Conservation (phyloP, 768 basidiomycete species). For the Mycena albidolilacea region DNA sequence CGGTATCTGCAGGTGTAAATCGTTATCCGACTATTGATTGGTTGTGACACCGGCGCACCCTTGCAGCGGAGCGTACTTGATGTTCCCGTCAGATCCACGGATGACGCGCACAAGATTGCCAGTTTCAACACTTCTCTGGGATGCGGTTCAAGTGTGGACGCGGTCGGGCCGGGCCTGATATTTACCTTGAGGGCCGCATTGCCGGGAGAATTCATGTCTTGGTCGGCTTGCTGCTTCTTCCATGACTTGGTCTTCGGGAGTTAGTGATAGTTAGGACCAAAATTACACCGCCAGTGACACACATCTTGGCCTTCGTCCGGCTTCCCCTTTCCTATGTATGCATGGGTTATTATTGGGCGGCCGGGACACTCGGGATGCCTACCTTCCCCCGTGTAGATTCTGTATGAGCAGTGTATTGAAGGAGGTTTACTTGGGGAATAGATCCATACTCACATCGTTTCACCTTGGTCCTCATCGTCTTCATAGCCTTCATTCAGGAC, state of each 20-base stretch:
- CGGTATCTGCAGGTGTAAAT: conserved; percentile 26
- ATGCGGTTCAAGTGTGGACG: not conserved
- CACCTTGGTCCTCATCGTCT: conserved; percentile 36
- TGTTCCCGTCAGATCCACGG: conserved; percentile 32
- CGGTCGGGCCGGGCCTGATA: not conserved
- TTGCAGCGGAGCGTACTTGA: conserved; percentile 20
- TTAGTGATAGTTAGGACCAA: not conserved
- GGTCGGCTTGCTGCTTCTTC: conserved; percentile 28
- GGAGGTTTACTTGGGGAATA: not conserved
- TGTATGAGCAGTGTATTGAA: not conserved
- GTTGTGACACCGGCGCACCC: conserved; percentile 19
- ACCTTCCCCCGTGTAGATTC: conserved; percentile 41
- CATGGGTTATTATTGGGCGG: not conserved
- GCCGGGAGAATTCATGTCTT: conserved; percentile 26
- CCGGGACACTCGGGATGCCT: not conserved
- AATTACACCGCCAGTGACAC: not conserved
- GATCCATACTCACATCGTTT: conserved; percentile 23
- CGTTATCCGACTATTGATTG: not conserved
- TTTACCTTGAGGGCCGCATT: conserved; percentile 35
- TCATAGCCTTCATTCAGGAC: conserved; percentile 36
- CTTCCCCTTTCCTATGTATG: conserved; percentile 29
- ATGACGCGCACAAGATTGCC: conserved; percentile 33
- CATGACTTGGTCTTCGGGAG: conserved; percentile 10
- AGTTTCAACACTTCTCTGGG: conserved; percentile 9
- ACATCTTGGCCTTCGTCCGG: conserved; percentile 21